Evolutionary conservation across 2,329 filamentous ascomycete genomes (phyloP), one percentile per base, ranked within the genome.

Genomic region (Podosphaera fusca): DNA sequence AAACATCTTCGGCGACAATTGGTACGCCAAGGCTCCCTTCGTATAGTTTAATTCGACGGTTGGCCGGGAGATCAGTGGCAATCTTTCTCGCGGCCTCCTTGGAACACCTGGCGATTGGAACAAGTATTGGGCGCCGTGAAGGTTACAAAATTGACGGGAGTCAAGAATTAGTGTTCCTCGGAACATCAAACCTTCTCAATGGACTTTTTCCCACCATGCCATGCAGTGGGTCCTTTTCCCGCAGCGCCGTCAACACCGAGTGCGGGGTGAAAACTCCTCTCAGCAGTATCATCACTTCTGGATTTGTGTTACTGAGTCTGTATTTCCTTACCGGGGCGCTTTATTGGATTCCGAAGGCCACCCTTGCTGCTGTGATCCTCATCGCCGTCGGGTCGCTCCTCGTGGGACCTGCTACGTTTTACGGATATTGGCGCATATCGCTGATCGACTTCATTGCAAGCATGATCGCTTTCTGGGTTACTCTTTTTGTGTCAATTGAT

Each of bases 281-380:
- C 0, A 79, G 76, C 40, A 79, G 79, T 3, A 62, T 79, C 21
- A 70, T 84, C 58, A 81, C 80, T 0, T 75, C 77, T 2, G 78
- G 72, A 5, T 76, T 80, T 53, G 78, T 84, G n/a, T 69, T 84
- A 6, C 66, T 82, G 1, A 78, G 75, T n/a, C 74, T 84, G 21
- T 84, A 79, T 64, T 74, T 79, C 59, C 74, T 83, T 36, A 77
- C 76, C 0, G 77, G 75, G 0, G 76, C 78, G 0, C 71, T 84
- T 0, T 84, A 78, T 68, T 84, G 80, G 79, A 79, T 84, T 21
- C 80, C 80, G 0, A 82, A 82, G 61, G 74, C 79, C 0, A 81
- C 78, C 0, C 71, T 83, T 1, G 75, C 80, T 0, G 80, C 80
- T 3, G 81, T 83, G 59, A 82, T 84, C 60, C 59, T 63, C 29